Evolutionary conservation across 1,284 basidiomycete species (phyloP).

Genomic region (Exobasidium rhododendri): DNA sequence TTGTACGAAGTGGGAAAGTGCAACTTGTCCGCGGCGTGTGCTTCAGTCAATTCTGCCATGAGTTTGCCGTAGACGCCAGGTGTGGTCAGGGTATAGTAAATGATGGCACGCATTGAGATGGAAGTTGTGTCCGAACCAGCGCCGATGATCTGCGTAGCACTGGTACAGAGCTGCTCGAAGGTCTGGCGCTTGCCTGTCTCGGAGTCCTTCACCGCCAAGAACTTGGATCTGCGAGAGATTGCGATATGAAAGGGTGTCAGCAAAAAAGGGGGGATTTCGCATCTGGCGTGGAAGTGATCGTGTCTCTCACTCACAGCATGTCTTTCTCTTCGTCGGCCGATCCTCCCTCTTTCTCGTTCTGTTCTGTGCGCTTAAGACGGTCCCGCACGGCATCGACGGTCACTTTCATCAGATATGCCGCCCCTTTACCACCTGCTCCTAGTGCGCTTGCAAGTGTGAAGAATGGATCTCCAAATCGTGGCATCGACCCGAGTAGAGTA

Average conservation of each 20-base stretch:
- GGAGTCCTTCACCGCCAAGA: not conserved
- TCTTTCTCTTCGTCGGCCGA: constrained; percentile 1
- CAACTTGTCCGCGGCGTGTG: constrained; percentile 29
- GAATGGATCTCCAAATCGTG: not conserved
- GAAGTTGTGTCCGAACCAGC: constrained; percentile 42
- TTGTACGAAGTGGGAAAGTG: constrained; percentile 35
- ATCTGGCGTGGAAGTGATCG: not conserved
- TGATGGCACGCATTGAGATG: constrained; percentile 36
- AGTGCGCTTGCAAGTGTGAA: not conserved
- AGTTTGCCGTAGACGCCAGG: constrained; percentile 32
- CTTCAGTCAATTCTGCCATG: constrained; percentile 36
- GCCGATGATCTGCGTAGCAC: not conserved
- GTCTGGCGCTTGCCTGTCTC: not conserved
- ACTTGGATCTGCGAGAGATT: too few species aligned
- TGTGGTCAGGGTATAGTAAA: constrained; percentile 40
- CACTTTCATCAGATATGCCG: not conserved
- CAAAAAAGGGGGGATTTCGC: not conserved
- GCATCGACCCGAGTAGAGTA: not conserved
- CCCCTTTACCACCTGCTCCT: not conserved
- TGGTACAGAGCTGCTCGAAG: not conserved
- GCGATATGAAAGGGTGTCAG: too few species aligned
- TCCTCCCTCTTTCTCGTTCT: not conserved
- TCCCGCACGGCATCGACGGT: not conserved
- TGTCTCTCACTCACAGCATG: not conserved
- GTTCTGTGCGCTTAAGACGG: not conserved